Base-by-base conservation (phyloP, 148 eudicot genomes). In the Cornus suecica region DNA sequence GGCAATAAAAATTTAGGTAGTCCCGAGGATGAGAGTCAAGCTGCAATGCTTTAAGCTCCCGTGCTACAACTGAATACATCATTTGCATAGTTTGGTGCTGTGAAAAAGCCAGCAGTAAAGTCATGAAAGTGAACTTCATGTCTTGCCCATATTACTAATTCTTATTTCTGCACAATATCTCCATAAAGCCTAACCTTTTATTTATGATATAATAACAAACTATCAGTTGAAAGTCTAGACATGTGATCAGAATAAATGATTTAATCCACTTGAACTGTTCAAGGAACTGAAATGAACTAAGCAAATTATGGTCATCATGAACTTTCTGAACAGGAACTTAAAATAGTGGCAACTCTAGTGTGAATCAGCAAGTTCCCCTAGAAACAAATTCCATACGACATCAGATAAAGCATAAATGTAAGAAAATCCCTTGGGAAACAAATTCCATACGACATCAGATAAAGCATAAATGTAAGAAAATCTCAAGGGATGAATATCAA, bases 1-100 rank as follows among this genome's bases (percentile, higher is more conserved):
- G 92, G 83, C 92, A 92, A 80, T 86, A 95, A 84, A 95, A 95
- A 82, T 92, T 95, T 76, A 95, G 79, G 81, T 95, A 95, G 83
- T 95, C 94, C 41, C 73, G 85, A 58, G 90, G 99, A 86, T 85
- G 84, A 31, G 80, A 68, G 65, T 90, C 92, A 28, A 95, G 78
- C 68, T 91, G 84, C 94, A 84, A 79, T 27, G 83, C 75, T 68
- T 92, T 88, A 68, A 95, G 86, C 79, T 92, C 99, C 78, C 65
- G 73, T 25, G 99, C 97, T 78, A 95, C 81, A 72, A 87, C 68
- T 23, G 70, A 79, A 68, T 95, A 95, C 99, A 95, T 95, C 86
- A 80, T 84, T 80, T 92, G 89, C 91, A 92, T 91, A 42, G 99
- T 95, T 78, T 95, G 97, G 67, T 86, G 73, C 99, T 95, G 89